Percentiles rank a stretch among this genome's conserved stretches.
Evolutionary conservation across 1,284 basidiomycete species (phyloP).

Genomic region (Anthracocystis walkeri): DNA sequence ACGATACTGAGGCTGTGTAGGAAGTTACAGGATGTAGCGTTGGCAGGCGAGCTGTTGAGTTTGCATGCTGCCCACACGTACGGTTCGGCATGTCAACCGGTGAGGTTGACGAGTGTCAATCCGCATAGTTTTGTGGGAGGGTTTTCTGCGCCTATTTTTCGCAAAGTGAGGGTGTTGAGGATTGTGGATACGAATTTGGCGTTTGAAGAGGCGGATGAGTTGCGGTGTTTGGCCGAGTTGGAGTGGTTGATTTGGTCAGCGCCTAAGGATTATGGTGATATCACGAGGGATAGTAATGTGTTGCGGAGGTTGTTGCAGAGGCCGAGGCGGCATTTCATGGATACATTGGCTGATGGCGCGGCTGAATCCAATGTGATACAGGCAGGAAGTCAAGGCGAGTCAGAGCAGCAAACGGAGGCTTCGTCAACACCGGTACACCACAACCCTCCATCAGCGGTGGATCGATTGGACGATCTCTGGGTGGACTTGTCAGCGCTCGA

Average conservation of each 20-base stretch:
- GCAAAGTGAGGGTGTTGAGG: slow-evolving; percentile 51
- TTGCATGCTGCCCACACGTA: slow-evolving; percentile 58
- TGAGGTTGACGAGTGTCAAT: slow-evolving; percentile 61
- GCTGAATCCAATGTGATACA: background rate
- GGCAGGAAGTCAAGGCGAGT: background rate
- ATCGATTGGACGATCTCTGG: slow-evolving; percentile 31
- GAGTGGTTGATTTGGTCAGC: slow-evolving; percentile 56
- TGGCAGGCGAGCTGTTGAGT: slow-evolving; percentile 61
- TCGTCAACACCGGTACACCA: background rate
- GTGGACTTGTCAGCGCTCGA: slow-evolving; percentile 32
- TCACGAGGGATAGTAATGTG: slow-evolving; percentile 50
- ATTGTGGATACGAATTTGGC: slow-evolving; percentile 65
- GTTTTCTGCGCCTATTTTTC: slow-evolving; percentile 65
- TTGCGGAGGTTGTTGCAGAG: slow-evolving; percentile 49
- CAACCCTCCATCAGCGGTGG: slow-evolving; percentile 3
- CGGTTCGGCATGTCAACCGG: slow-evolving; percentile 66
- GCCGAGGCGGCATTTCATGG: slow-evolving; percentile 26
- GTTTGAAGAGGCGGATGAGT: slow-evolving; percentile 61
- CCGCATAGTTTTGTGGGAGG: slow-evolving; percentile 65
- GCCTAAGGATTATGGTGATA: slow-evolving; percentile 63
- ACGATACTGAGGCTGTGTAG: slow-evolving; percentile 60
- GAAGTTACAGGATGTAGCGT: slow-evolving; percentile 58
- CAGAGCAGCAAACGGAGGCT: background rate
- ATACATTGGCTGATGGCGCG: background rate
- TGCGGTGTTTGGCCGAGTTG: slow-evolving; percentile 57